Percentiles rank a stretch among this genome's conserved stretches.
Conservation (phyloP, 1,139 yeast genomes). For the Arxiozyma telluris region DNA sequence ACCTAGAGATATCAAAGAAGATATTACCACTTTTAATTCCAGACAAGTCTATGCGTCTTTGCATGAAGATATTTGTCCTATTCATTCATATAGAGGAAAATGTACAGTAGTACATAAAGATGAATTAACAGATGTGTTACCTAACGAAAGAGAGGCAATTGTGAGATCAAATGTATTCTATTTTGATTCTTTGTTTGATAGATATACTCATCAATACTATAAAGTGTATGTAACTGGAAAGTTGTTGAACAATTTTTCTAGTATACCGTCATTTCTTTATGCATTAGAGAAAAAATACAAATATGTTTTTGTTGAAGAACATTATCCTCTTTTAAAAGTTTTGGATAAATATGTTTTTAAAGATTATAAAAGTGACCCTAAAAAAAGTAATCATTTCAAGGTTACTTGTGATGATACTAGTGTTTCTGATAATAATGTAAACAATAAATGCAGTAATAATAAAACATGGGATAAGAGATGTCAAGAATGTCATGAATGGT, state of each 20-base stretch:
- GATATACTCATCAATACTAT: conserved; percentile 77
- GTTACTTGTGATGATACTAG: not conserved
- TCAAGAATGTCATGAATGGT: conserved; percentile 76
- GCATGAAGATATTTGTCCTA: conserved; percentile 80
- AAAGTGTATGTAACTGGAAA: conserved; percentile 60
- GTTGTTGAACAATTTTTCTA: conserved; percentile 46
- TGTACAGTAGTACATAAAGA: conserved; percentile 61
- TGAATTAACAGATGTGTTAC: conserved; percentile 37
- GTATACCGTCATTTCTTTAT: conserved; percentile 40
- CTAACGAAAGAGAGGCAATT: conserved; percentile 34
- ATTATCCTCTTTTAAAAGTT: conserved; percentile 23
- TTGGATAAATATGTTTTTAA: conserved; percentile 19
- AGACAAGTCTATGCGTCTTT: conserved; percentile 74
- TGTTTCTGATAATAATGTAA: not conserved
- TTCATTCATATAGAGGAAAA: conserved; percentile 66
- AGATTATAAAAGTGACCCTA: conserved; percentile 1
- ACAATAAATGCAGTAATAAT: not conserved
- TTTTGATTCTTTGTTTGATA: conserved; percentile 77
- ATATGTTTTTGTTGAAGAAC: conserved; percentile 61
- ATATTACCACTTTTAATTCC: conserved; percentile 40
- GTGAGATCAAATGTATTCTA: conserved; percentile 63
- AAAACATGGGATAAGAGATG: conserved; percentile 41
- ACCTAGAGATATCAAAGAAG: conserved; percentile 67
- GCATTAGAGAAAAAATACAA: conserved; percentile 63
- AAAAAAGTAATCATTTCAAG: not conserved